Conservation (phyloP, 1,284 basidiomycete species). For the Somion occarium region DNA sequence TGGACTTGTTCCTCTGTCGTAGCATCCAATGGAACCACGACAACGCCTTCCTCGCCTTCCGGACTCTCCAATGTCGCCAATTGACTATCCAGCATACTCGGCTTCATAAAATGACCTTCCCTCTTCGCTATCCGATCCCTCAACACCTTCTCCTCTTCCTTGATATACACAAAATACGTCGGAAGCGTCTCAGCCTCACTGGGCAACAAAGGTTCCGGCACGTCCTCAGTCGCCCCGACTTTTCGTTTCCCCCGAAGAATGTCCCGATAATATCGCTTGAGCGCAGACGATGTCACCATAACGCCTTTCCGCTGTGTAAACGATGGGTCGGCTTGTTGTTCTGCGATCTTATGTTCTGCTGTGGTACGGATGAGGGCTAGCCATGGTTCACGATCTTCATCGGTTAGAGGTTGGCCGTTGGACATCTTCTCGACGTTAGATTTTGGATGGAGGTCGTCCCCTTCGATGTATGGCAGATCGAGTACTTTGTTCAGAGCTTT, state of each 20-base stretch:
- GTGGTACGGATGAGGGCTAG: conserved; percentile 66
- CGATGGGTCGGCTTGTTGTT: conserved; percentile 13
- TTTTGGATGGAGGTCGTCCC: conserved; percentile 83
- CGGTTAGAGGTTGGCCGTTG: conserved; percentile 71
- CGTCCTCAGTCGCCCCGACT: conserved; percentile 18
- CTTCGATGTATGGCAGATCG: conserved; percentile 78
- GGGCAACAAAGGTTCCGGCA: conserved; percentile 21
- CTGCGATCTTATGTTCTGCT: conserved; percentile 43
- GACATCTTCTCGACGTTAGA: conserved; percentile 90
- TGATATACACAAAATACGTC: conserved; percentile 83
- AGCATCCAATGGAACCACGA: conserved; percentile 57
- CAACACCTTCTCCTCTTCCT: conserved; percentile 63
- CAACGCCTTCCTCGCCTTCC: conserved; percentile 61
- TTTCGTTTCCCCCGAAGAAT: conserved; percentile 60
- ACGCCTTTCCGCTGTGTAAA: conserved; percentile 36
- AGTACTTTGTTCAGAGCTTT: conserved; percentile 57
- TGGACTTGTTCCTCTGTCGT: conserved; percentile 55
- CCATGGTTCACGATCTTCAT: conserved; percentile 87
- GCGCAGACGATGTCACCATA: conserved; percentile 84
- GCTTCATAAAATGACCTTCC: conserved; percentile 87
- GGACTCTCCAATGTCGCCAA: conserved; percentile 78
- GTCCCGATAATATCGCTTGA: conserved; percentile 80
- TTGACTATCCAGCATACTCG: conserved; percentile 84
- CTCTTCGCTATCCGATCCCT: conserved; percentile 68
- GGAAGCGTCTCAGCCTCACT: conserved; percentile 30